Evolutionary conservation across 768 basidiomycete genomes (phyloP).

Genomic region (Hygrocybe punicea): DNA sequence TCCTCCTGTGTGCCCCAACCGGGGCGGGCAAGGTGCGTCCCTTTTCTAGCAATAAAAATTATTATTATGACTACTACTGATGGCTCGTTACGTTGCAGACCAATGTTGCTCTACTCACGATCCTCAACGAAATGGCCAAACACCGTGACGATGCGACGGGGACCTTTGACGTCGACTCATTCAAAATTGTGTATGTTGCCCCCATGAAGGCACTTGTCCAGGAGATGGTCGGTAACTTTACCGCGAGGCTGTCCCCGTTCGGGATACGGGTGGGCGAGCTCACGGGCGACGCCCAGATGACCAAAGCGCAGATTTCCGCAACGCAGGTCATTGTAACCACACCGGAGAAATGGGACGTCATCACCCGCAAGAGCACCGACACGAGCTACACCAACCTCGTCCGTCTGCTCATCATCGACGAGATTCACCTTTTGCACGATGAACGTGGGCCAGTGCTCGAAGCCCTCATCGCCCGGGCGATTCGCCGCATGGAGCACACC

Average conservation of each 20-base stretch:
- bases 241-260: conserved; percentile 57
- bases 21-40: conserved; percentile 92
- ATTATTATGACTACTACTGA: no score
- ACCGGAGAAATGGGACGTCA: conserved; percentile 99
- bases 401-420: conserved; percentile 94
- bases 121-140: conserved; percentile 87
- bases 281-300: conserved; percentile 97
- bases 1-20: conserved; percentile 94
- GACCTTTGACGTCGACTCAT: conserved; percentile 76
- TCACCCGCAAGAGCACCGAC: conserved; percentile 96
- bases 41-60: background rate
- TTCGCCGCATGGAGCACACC: conserved; percentile 92
- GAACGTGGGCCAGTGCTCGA: conserved; percentile 97
- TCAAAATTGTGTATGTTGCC: conserved; percentile 97
- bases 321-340: conserved; percentile 99
- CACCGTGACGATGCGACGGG: conserved; percentile 82
- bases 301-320: conserved; percentile 93
- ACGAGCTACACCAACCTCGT: conserved; percentile 97
- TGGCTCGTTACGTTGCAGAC: no score
- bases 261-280: conserved; percentile 91
- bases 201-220: conserved; percentile 99
- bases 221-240: conserved; percentile 97
- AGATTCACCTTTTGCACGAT: conserved; percentile 96
- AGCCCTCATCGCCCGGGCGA: conserved; percentile 83
- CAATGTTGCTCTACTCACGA: conserved; percentile 94